Evolutionary conservation across 2,329 filamentous ascomycete species (phyloP), one percentile per base, ranked within the genome.

Genomic region (Aspergillus flavus): DNA sequence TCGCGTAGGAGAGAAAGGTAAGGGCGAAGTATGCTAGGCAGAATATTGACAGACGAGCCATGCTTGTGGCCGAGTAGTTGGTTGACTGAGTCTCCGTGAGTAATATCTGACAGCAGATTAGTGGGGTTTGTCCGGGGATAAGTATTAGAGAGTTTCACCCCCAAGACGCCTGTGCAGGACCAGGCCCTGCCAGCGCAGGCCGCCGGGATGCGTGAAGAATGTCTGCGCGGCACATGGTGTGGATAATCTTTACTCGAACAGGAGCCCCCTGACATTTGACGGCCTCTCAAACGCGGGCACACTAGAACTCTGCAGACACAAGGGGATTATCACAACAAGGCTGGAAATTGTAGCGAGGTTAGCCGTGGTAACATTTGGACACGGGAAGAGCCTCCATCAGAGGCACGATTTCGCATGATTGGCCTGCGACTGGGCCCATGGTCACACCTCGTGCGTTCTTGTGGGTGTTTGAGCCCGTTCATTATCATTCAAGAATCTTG

Each of bases 1-100:
- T 43, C 3, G 58, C 54, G 26, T 46, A 9, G 10, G 58, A 52
- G 6, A 54, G 14, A 36, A 55, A n/a, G 34, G 39, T 43, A 52
- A 61, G 10, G 21, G 59, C 39, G 26, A 41, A n/a, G 6, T 57
- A 52, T 26, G 46, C 43, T 21, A 62, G 36, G n/a, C 12, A 41
- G 21, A 62, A 28, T 5, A 52, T 14, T 2, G 46, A 41, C 19
- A 41, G 23, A 41, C 43, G 61, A 32, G 52, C 48, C 65, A 67
- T 67, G 23, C 2, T 57, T 53, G 28, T 41, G 21, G 11, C 30
- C 14, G 19, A 12, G 6, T 9, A 19, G 16, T 28, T 12, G 19
- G 21, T 12, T 21, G 21, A 11, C 19, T 11, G 19, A 36, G 11
- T 6, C 19, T 23, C 23, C 6, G 30, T 23, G 21, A 36, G 11